Evolutionary conservation across 345 rosid species (phyloP), one percentile per base, ranked within the genome.

Genomic region (Brassica rapa): DNA sequence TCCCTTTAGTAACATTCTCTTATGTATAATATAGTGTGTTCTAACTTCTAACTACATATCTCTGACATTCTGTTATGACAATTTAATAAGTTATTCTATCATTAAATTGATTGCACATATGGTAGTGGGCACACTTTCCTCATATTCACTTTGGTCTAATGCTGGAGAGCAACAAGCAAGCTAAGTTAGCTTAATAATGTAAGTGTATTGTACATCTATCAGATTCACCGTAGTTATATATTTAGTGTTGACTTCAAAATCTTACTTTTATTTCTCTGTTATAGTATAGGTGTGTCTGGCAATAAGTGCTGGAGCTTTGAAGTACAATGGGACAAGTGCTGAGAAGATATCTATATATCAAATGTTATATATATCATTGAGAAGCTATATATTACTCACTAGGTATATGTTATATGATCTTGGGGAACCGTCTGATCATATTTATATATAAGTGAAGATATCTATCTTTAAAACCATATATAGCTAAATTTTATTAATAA

Each of bases 101-200:
- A 62, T 32, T 71, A 77, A 10, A 46, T 77, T 71, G 66, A 24
- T 56, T 24, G 5, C 24, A 61, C 68, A 25, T 64, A 70, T 70
- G 25, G 43, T 49, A 95, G 99, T 95, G 99, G 99, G 97, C 98
- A 71, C 98, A 93, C 79, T 93, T 88, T 74, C 97, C 98, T 80
- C 98, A 90, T 75, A 93, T 90, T 73, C 97, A 93, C 77, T 90
- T 91, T 51, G 94, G 97, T 62, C 73, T 93, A 83, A 91, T 86
- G 93, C 73, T 91, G 86, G 96, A 90, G 84, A 82, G 87, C 82
- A 89, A 79, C 89, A 88, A 84, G 75, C 90, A 93, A 72, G 67
- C 89, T 51, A 88, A 89, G 84, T 30, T 82, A 76, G 88, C 78
- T 23, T 73, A 73, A 85, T 57, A 81, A 55, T 51, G 89, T 88